Conservation (phyloP, 2,329 filamentous ascomycete species). For the Penicillium capsulatum region DNA sequence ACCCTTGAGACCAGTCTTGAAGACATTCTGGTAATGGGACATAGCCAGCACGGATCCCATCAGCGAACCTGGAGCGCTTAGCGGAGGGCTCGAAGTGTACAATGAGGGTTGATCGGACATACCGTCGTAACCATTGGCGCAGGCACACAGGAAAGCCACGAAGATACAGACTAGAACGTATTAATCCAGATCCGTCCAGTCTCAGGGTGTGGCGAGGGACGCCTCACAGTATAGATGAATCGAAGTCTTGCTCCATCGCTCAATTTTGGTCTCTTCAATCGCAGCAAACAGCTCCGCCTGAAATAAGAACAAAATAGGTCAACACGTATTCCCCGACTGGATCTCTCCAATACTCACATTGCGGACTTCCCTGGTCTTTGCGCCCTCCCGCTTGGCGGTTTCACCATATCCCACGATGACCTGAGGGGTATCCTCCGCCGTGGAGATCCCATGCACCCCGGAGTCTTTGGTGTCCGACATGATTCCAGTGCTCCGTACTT, state of each 20-base stretch:
- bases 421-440: constrained; percentile 13
- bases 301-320: too few species aligned
- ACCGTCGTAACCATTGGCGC: constrained; percentile 33
- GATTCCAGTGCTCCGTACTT: too few species aligned
- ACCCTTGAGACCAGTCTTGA: constrained; percentile 40
- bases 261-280: constrained; percentile 45
- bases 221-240: constrained; percentile 32
- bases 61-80: constrained; percentile 21
- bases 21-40: constrained; percentile 37
- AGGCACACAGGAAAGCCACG: constrained; percentile 35
- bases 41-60: constrained; percentile 31
- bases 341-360: constrained; percentile 33
- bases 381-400: constrained; percentile 27
- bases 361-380: constrained; percentile 42
- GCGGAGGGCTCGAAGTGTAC: background rate
- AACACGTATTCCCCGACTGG: background rate
- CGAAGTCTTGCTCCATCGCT: constrained; percentile 28
- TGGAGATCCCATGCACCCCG: constrained; percentile 21
- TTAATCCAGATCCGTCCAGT: too few species aligned
- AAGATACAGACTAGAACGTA: constrained; percentile 45
- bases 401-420: constrained; percentile 20
- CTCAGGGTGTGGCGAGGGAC: too few species aligned
- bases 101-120: background rate
- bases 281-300: constrained; percentile 51
- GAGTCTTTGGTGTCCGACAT: constrained; percentile 22